These are phyloP conservation scores for Galium porrigens DNA, from an alignment of 305 asterid species.

Conservation along the genomic window DNA sequence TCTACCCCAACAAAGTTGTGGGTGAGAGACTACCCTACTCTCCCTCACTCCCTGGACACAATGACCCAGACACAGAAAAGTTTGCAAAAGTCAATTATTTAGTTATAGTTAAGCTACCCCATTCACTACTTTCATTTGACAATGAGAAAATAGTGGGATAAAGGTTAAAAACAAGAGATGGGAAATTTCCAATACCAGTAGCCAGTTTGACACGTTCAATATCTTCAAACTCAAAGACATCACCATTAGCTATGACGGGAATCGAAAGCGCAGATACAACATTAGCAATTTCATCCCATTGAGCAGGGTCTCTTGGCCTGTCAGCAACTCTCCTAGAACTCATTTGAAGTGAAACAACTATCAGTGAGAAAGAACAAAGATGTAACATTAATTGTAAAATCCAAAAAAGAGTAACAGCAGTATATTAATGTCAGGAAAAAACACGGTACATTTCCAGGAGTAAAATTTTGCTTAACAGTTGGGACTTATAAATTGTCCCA, in stretches of 20 bases:
- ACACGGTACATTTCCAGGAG: neutral
- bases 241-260: slow-evolving; percentile 89
- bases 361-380: neutral
- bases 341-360: slow-evolving; percentile 1
- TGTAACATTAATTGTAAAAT: neutral
- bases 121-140: neutral
- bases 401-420: neutral
- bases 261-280: slow-evolving; percentile 71
- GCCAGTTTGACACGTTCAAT: slow-evolving; percentile 50
- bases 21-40: neutral
- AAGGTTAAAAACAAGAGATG: neutral
- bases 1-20: neutral
- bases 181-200: slow-evolving; percentile 40
- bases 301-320: slow-evolving; percentile 93
- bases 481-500: neutral
- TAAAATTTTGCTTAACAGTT: neutral
- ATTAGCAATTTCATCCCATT: slow-evolving; percentile 77
- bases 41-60: neutral
- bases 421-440: neutral
- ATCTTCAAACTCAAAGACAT: slow-evolving; percentile 72
- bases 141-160: neutral
- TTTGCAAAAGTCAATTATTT: neutral
- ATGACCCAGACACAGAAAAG: neutral
- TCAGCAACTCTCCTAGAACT: slow-evolving; percentile 60
- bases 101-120: neutral